Evolutionary conservation across 441 rosid genomes (phyloP).

Genomic region (Eutrema salsugineum): DNA sequence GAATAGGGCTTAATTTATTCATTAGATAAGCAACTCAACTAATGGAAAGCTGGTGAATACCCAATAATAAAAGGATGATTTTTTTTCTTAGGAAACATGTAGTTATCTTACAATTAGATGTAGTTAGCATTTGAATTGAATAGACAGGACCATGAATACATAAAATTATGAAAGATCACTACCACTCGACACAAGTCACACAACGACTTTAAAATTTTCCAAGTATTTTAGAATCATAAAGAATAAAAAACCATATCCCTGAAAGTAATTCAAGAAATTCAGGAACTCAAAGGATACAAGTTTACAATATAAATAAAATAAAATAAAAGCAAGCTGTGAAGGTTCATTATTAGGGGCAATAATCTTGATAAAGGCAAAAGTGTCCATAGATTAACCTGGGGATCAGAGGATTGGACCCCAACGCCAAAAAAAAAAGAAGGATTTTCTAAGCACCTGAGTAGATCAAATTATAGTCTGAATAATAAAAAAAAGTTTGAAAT

Average conservation of each 20-base stretch:
- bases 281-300: constrained; percentile 16
- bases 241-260: background rate
- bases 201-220: background rate
- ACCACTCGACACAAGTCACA: background rate
- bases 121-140: background rate
- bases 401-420: constrained; percentile 55
- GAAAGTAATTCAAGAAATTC: constrained; percentile 18
- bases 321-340: background rate
- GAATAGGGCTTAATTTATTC: background rate
- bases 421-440: background rate
- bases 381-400: constrained; percentile 42
- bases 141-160: background rate
- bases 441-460: constrained; percentile 28
- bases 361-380: constrained; percentile 49
- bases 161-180: background rate
- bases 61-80: background rate
- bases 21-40: constrained; percentile 8
- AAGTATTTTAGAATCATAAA: background rate
- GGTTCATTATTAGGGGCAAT: constrained; percentile 26
- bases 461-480: constrained; percentile 14
- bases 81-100: too few relatives aligned
- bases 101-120: background rate
- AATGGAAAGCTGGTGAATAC: background rate
- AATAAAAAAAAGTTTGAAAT: background rate
- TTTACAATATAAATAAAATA: background rate